Evolutionary conservation across 768 basidiomycete genomes (phyloP), one percentile per base, ranked within the genome.

Genomic region (Suillus sp.): DNA sequence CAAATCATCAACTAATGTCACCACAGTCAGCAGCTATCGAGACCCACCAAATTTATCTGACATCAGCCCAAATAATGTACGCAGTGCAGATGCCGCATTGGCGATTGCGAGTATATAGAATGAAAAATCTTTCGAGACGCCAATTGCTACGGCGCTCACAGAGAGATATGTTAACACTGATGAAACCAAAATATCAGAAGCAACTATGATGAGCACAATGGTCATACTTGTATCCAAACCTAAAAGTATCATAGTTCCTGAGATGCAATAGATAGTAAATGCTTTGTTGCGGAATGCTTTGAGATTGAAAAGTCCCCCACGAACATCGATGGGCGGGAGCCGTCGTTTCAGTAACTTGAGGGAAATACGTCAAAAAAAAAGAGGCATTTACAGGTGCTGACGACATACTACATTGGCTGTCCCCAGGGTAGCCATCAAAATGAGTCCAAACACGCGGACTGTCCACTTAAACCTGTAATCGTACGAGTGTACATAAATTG

Each of bases 51-150:
- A 38, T 25, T 75, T 70, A 73, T 92, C 90, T 2, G 83, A 81
- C 1, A 87, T 57, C 34, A 80, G 59, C 8, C 90, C 90, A 0
- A 80, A 80, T 1, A 73, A 57, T 47, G 87, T 76, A 13, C 92
- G 83, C 6, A 89, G 75, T 2, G 85, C 77, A 1, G 88, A 88
- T 38, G 83, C 78, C 0, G 83, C 87, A 67, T 93, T 93, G 5
- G 86, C 84, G 59, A 93, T 83, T 0, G 90, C 78, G 16, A 90
- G 74, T 10, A 90, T 76, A 68, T 92, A 92, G 71, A 88, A 86
- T 0, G 85, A 76, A 57, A 91, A 83, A 42, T 82, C 74, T 0
- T 70, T 66, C 0, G 80, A 72, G 45, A 90, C 73, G 1, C 87
- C 87, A 10, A 80, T 74, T 13, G 74, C 70, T 0, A 77, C 72